Base-by-base conservation (phyloP, 2,329 filamentous ascomycete genomes). In the Colletotrichum plurivorum region DNA sequence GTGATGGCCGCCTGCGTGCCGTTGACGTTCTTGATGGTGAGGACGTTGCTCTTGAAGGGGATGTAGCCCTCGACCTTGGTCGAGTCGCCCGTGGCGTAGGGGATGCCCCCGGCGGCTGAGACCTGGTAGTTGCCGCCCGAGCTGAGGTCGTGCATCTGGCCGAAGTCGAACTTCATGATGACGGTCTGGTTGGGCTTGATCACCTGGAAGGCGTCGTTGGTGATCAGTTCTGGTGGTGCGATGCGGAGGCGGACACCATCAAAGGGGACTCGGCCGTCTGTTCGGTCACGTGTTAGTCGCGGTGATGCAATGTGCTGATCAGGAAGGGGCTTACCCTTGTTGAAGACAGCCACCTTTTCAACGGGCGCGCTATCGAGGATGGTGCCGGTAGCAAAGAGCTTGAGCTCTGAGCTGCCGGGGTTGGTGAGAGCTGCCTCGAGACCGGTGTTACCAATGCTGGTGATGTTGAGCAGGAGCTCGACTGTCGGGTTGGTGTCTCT, bases 11-110 rank as follows among this genome's bases (percentile, higher is more conserved):
- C 89, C 59, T 84, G 74, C 12, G 78, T 78, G 43, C 85, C 88
- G 72, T 92, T 84, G 46, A 92, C 81, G n/a, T 82, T 76, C n/a
- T 57, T 53, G 69, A 90, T 81, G 55, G 81, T 82, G 59, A 92
- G 78, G 55, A 82, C 82, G 79, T 91, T 91, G 74, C 85, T 88
- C 45, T 81, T 79, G 79, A 85, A 91, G 15, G 82, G 75, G 10
- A 90, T 74, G 53, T 82, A 81, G 45, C 85, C 87, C 8, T 81
- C 77, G 59, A 92, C 82, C 52, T 83, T 78, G 60, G 82, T 87
- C 31, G 82, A 84, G 75, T 83, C 79, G 43, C 77, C 78, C 31
- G 82, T 81, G 22, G 88, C 85, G 65, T 84, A 84, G 27, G 86
- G 84, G 54, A 91, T 82, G 20, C 82, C 81, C 10, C 90, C 89